A percentile compares a stretch with the other conserved stretches of the same genome.
phyloP scores from a whole-genome alignment of 73 alveolate species.

The Breviolum minutum region DNA sequence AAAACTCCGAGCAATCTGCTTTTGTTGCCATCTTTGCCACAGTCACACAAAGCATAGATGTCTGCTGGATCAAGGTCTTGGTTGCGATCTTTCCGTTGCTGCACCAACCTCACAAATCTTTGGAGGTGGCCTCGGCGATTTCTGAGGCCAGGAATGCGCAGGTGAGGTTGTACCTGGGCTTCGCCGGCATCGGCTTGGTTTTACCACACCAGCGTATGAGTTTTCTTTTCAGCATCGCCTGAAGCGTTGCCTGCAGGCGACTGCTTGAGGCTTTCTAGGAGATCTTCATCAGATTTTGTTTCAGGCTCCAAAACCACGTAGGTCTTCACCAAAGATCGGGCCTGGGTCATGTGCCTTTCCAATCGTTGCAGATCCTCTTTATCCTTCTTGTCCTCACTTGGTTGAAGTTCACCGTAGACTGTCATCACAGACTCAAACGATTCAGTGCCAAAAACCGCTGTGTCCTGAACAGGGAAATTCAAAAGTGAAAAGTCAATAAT shows the following conservation, averaged over 20 bases:
- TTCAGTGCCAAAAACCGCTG: constrained; percentile 2
- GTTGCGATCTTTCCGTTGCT: constrained; percentile 37
- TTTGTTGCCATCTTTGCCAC: constrained; percentile 47
- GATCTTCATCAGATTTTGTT: constrained; percentile 8
- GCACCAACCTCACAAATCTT: background rate
- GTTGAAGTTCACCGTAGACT: background rate
- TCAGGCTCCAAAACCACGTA: constrained; percentile 1
- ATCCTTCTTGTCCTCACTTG: background rate
- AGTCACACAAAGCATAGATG: background rate
- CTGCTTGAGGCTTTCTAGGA: background rate
- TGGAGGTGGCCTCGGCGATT: constrained; percentile 37
- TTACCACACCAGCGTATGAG: background rate
- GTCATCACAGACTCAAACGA: background rate
- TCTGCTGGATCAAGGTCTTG: background rate
- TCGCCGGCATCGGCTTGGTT: constrained; percentile 35
- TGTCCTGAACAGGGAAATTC: background rate
- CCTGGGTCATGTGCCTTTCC: constrained; percentile 35
- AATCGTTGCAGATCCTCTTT: constrained; percentile 5
- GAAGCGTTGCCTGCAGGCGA: background rate
- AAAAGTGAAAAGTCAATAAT: background rate
- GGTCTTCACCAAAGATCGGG: constrained; percentile 33
- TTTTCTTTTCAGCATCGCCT: background rate
- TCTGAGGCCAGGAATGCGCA: constrained; percentile 20
- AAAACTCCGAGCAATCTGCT: background rate
- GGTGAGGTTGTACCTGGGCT: constrained; percentile 36